phyloP scores from a whole-genome alignment of 2,329 filamentous ascomycete genomes.

The Huntiella bhutanensis region DNA sequence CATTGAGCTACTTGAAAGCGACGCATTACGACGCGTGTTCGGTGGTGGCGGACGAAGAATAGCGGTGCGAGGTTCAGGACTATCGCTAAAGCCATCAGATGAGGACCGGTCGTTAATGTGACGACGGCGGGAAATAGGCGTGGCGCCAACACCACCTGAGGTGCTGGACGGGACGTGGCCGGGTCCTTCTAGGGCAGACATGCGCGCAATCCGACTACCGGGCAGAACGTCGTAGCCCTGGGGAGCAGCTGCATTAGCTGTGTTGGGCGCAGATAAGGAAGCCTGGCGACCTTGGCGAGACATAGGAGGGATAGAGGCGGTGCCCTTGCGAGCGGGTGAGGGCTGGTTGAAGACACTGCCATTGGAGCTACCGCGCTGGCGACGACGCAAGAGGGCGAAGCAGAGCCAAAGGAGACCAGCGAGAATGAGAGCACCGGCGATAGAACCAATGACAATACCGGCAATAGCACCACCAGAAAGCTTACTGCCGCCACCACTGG shows the following conservation, averaged over 20 bases:
- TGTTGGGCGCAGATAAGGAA: slow-evolving; percentile 10
- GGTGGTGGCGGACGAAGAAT: slow-evolving; percentile 39
- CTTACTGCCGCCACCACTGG: slow-evolving; percentile 15
- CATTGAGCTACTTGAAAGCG: slow-evolving; percentile 67
- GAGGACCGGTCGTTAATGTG: slow-evolving; percentile 40
- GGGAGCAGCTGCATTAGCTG: slow-evolving; percentile 14
- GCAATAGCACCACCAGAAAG: slow-evolving; percentile 79
- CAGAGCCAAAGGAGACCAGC: slow-evolving; percentile 51
- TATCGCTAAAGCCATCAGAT: slow-evolving; percentile 53
- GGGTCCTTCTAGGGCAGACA: slow-evolving; percentile 78
- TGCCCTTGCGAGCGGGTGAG: slow-evolving; percentile 43
- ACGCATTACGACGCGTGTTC: slow-evolving; percentile 57
- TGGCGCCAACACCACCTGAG: slow-evolving; percentile 6
- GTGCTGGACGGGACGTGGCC: slow-evolving; percentile 36
- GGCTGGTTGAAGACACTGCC: slow-evolving; percentile 74
- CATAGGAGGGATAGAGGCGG: slow-evolving; percentile 22
- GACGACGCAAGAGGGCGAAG: slow-evolving; percentile 29
- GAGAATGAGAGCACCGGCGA: slow-evolving; percentile 54
- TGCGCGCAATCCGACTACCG: slow-evolving; percentile 78
- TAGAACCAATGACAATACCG: slow-evolving; percentile 67
- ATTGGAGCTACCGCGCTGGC: slow-evolving; percentile 42
- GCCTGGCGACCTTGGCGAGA: slow-evolving; percentile 12
- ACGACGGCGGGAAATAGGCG: slow-evolving; percentile 15
- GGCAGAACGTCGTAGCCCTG: slow-evolving; percentile 57
- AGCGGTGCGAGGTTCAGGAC: slow-evolving; percentile 45